Percentiles rank a stretch among this genome's conserved stretches.
phyloP scores from a whole-genome alignment of 164 flowering plant genomes.

The Nymphaea colorata region DNA sequence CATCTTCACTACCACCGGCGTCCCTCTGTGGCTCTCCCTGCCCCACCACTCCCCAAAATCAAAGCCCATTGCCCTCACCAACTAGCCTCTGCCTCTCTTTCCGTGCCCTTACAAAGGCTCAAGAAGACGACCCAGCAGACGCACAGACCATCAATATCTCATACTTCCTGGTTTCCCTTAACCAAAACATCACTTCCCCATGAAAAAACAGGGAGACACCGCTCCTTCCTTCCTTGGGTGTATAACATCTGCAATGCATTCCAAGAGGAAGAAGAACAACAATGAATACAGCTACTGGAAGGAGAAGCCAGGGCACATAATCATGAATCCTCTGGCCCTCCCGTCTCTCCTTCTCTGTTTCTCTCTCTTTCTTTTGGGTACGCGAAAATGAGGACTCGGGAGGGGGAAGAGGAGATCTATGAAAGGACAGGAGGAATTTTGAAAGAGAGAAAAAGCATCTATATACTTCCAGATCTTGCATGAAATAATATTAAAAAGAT shows the following conservation, averaged over 20 bases:
- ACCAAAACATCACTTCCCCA: no score
- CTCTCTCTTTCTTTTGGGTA: neutral
- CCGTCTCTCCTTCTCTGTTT: no score
- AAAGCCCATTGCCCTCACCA: neutral
- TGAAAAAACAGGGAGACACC: neutral
- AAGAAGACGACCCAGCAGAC: neutral
- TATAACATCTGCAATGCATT: neutral
- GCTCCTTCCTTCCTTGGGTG: neutral
- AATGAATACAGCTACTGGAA: neutral
- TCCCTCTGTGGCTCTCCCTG: slow-evolving; percentile 49
- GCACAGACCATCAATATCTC: neutral
- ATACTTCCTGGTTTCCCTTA: no score
- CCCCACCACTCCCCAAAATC: slow-evolving; percentile 38
- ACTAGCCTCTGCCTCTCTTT: neutral
- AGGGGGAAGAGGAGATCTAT: neutral
- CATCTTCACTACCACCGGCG: slow-evolving; percentile 85
- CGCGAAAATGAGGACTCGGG: neutral
- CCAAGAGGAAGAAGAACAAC: neutral
- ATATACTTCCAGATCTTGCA: neutral
- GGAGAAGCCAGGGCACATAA: no score
- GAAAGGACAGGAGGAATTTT: neutral
- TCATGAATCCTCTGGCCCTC: no score
- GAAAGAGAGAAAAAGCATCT: neutral
- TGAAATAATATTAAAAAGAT: neutral
- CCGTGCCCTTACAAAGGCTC: neutral